phyloP scores from a whole-genome alignment of 2,329 filamentous ascomycete genomes.

The Trichoderma sp. region DNA sequence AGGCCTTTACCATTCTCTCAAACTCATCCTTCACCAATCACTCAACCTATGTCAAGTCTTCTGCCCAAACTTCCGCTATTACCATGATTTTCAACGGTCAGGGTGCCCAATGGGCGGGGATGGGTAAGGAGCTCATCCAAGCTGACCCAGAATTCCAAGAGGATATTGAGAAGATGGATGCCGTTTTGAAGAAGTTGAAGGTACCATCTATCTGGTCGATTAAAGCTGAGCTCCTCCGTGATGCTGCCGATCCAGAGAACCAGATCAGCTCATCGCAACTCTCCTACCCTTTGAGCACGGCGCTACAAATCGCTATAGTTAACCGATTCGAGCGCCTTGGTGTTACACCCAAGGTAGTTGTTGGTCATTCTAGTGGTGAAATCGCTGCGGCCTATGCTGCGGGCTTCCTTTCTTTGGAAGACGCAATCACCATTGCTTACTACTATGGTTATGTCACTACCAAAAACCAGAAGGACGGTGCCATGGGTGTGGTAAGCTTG shows the following conservation, averaged over 20 bases:
- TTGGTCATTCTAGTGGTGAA: conserved; percentile 28
- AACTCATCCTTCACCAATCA: neutral
- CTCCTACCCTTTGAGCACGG: conserved; percentile 52
- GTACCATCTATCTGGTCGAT: conserved; percentile 31
- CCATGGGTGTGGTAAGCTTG: conserved; percentile 36
- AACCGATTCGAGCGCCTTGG: conserved; percentile 34
- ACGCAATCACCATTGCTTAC: conserved; percentile 25
- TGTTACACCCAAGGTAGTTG: conserved; percentile 22
- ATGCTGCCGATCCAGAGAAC: conserved; percentile 21
- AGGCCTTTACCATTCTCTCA: conserved; percentile 20
- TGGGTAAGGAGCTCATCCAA: conserved; percentile 36
- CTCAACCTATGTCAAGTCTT: neutral
- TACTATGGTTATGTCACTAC: conserved; percentile 21
- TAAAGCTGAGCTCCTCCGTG: conserved; percentile 9
- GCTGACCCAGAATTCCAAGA: conserved; percentile 26
- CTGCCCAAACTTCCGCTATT: neutral
- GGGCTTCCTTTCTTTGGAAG: conserved; percentile 20
- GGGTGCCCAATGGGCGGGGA: conserved; percentile 44
- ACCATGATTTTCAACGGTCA: conserved; percentile 43
- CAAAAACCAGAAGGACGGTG: conserved; percentile 21
- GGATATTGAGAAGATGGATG: conserved; percentile 19
- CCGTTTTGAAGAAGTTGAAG: conserved; percentile 14
- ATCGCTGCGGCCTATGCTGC: conserved; percentile 28
- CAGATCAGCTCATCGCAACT: conserved; percentile 36
- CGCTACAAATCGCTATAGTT: conserved; percentile 49